Conservation (phyloP, 2,329 filamentous ascomycete species). For the Neofusicoccum kwambonambiense region DNA sequence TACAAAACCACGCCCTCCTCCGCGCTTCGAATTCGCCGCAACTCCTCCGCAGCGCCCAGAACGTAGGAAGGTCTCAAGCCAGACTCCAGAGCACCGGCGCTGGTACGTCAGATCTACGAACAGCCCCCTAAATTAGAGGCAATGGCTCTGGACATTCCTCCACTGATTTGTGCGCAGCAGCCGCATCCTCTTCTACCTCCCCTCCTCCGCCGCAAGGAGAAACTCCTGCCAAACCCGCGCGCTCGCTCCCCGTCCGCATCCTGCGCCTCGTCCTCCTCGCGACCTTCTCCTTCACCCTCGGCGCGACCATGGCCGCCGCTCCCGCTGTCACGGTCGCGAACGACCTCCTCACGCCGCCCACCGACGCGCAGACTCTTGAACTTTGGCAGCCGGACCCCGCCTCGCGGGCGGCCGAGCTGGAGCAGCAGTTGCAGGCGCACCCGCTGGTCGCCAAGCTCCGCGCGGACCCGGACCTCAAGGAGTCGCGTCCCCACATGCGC, state of each 20-base stretch:
- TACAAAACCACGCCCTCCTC: not conserved
- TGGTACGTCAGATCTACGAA: not conserved
- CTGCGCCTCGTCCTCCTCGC: slow-evolving; percentile 48
- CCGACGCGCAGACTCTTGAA: slow-evolving; percentile 70
- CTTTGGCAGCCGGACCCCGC: slow-evolving; percentile 61
- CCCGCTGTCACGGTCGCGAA: slow-evolving; percentile 53
- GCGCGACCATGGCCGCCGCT: slow-evolving; percentile 58
- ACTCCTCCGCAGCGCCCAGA: not conserved
- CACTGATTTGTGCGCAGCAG: not conserved
- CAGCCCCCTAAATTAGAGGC: no score
- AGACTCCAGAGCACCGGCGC: slow-evolving; percentile 1
- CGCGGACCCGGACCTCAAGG: slow-evolving; percentile 46
- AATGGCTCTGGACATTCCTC: not conserved
- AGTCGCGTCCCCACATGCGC: slow-evolving; percentile 81
- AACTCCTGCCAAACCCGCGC: not conserved
- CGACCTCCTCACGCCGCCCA: slow-evolving; percentile 54
- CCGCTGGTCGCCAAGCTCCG: slow-evolving; percentile 66
- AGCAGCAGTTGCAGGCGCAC: slow-evolving; percentile 72
- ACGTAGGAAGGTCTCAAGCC: not conserved
- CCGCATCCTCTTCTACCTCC: not conserved
- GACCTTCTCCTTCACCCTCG: slow-evolving; percentile 50
- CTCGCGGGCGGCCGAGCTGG: slow-evolving; percentile 54
- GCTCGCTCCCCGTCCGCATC: slow-evolving; percentile 35
- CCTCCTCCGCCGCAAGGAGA: not conserved
- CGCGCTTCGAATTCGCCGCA: not conserved